Evolutionary conservation across 1,284 basidiomycete genomes (phyloP).

Genomic region (Rhodotorula sp.): DNA sequence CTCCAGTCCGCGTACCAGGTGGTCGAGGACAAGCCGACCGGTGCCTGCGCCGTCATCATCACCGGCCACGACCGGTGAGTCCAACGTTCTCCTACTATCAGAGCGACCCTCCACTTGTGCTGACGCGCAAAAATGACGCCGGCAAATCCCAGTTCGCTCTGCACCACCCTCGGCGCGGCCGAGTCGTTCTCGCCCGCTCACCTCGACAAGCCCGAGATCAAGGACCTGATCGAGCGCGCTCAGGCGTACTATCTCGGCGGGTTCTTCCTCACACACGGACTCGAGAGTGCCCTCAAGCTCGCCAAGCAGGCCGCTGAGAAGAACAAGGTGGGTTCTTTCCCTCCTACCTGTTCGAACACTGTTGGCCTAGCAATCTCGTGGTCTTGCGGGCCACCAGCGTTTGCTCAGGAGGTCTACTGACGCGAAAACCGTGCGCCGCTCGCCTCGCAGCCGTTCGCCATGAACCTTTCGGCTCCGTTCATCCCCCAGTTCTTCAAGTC

Average conservation of each 20-base stretch:
- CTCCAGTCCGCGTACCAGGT: slow-evolving; percentile 87
- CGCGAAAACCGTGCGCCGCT: neutral
- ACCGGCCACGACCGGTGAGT: slow-evolving; percentile 82
- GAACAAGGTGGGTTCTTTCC: slow-evolving; percentile 63
- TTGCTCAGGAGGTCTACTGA: neutral
- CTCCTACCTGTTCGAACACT: neutral
- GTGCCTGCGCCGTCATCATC: slow-evolving; percentile 94
- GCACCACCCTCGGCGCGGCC: slow-evolving; percentile 84
- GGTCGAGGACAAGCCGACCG: slow-evolving; percentile 75
- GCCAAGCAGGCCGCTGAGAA: slow-evolving; percentile 74
- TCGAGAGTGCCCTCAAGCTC: slow-evolving; percentile 69
- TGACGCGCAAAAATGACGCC: neutral
- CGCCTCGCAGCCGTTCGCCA: slow-evolving; percentile 65
- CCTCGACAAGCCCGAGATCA: slow-evolving; percentile 72
- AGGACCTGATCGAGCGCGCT: slow-evolving; percentile 73
- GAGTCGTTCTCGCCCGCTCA: slow-evolving; percentile 83
- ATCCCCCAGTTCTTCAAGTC: slow-evolving; percentile 90
- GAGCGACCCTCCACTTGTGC: neutral
- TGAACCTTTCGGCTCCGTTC: slow-evolving; percentile 98
- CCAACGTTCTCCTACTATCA: slow-evolving; percentile 21
- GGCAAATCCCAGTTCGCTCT: slow-evolving; percentile 64
- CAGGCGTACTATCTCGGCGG: slow-evolving; percentile 93
- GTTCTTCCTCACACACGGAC: slow-evolving; percentile 94
- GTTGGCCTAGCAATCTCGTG: too few species aligned
- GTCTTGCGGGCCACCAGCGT: too few species aligned